Conservation (phyloP, 441 rosid genomes). For the Geranium incanum region DNA sequence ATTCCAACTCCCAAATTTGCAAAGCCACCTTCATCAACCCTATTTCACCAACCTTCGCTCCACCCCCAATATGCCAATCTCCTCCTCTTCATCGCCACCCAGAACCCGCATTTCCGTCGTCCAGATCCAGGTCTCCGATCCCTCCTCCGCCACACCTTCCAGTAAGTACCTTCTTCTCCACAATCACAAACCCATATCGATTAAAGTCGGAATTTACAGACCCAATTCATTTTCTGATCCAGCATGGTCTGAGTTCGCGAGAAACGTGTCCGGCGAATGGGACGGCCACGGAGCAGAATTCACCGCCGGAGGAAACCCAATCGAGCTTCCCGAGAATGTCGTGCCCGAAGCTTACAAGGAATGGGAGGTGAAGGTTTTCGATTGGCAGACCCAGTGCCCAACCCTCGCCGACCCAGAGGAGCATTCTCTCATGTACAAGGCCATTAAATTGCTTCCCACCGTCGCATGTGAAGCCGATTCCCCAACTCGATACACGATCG, state of each 20-base stretch:
- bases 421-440: constrained; percentile 39
- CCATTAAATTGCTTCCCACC: constrained; percentile 81
- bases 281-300: constrained; percentile 90
- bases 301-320: constrained; percentile 51
- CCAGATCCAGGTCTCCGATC: not conserved
- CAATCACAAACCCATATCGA: not conserved
- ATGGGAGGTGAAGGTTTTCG: constrained; percentile 89
- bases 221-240: constrained; percentile 8
- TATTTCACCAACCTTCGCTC: not conserved
- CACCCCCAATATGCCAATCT: not conserved
- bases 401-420: constrained; percentile 54
- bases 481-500: constrained; percentile 58
- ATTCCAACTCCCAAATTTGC: not conserved
- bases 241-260: constrained; percentile 77
- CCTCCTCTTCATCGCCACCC: not conserved
- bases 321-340: constrained; percentile 69
- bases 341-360: constrained; percentile 88
- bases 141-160: not conserved
- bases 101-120: constrained; percentile 1
- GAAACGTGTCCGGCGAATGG: constrained; percentile 83
- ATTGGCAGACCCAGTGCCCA: constrained; percentile 97
- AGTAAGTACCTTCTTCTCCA: not conserved
- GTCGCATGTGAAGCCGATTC: constrained; percentile 98
- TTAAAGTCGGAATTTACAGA: not conserved
- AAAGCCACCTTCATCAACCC: not conserved